A percentile compares a stretch with the other conserved stretches of the same genome.
Conservation (phyloP, 2,329 filamentous ascomycete species). For the Acrodontium crateriforme region DNA sequence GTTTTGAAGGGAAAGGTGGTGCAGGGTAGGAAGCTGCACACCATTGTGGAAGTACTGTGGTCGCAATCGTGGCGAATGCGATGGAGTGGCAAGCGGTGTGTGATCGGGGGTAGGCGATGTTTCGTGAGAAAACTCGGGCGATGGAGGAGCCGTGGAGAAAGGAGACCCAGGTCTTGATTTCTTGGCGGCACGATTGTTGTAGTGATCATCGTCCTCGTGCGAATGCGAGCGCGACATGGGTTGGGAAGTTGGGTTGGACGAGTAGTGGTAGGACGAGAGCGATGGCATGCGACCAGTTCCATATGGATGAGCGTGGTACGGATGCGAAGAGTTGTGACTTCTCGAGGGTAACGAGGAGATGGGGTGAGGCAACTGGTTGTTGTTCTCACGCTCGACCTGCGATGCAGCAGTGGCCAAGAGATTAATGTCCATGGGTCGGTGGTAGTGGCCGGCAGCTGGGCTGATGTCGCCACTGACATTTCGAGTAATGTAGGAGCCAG, state of each 20-base stretch:
- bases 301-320: slow-evolving; percentile 36
- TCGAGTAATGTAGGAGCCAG: slow-evolving; percentile 43
- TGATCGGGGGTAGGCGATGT: slow-evolving; percentile 91
- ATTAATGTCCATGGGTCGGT: slow-evolving; percentile 47
- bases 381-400: slow-evolving; percentile 49
- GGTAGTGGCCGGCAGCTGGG: slow-evolving; percentile 29
- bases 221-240: slow-evolving; percentile 87
- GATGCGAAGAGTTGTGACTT: slow-evolving; percentile 19
- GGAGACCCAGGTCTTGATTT: slow-evolving; percentile 86
- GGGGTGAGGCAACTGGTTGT: slow-evolving; percentile 28
- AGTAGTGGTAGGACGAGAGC: slow-evolving; percentile 60
- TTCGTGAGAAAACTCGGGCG: slow-evolving; percentile 91
- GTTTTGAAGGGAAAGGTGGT: slow-evolving; percentile 53
- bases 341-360: slow-evolving; percentile 21
- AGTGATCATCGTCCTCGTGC: slow-evolving; percentile 70
- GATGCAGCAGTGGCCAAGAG: slow-evolving; percentile 56
- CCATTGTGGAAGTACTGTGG: slow-evolving; percentile 54
- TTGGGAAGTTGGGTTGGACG: slow-evolving; percentile 37
- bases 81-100: slow-evolving; percentile 93
- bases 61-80: slow-evolving; percentile 81
- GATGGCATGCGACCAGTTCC: slow-evolving; percentile 54
- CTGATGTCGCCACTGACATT: slow-evolving; percentile 36
- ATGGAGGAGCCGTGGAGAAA: slow-evolving; percentile 89
- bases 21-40: slow-evolving; percentile 75
- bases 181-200: slow-evolving; percentile 63